Conservation (phyloP, 441 rosid species). For the Populus hybrid region DNA sequence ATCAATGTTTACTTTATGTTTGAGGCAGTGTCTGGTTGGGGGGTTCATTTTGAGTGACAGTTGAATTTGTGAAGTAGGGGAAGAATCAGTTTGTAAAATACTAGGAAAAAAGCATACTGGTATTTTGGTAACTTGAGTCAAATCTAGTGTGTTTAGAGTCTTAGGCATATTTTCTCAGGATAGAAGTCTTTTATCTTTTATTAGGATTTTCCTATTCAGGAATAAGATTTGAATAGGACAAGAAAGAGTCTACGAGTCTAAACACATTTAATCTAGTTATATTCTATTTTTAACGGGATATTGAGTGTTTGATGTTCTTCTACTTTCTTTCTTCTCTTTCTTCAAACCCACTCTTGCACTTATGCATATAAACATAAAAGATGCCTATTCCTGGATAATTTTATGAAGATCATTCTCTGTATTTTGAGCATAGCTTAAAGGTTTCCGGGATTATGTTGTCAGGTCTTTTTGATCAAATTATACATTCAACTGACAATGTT, state of each 20-base stretch:
- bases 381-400: not conserved
- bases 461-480: constrained; percentile 87
- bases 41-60: not conserved
- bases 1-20: too few relatives aligned
- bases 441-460: constrained; percentile 15
- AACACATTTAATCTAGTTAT: not conserved
- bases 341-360: not conserved
- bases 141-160: too few relatives aligned
- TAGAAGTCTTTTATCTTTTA: too few relatives aligned
- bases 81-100: not conserved
- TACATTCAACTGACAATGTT: constrained; percentile 78
- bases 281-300: not conserved
- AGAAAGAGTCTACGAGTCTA: not conserved
- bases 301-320: not conserved
- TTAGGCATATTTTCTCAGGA: not conserved
- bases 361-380: not conserved
- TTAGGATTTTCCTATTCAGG: not conserved
- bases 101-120: not conserved
- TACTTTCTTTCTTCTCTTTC: not conserved
- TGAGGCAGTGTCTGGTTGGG: not conserved
- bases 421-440: constrained; percentile 1
- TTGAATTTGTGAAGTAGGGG: not conserved
- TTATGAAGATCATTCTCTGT: not conserved
- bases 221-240: not conserved
- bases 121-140: not conserved